Evolutionary conservation across 495 filamentous ascomycete genomes (phyloP).

Genomic region (Aspergillus hancockii): DNA sequence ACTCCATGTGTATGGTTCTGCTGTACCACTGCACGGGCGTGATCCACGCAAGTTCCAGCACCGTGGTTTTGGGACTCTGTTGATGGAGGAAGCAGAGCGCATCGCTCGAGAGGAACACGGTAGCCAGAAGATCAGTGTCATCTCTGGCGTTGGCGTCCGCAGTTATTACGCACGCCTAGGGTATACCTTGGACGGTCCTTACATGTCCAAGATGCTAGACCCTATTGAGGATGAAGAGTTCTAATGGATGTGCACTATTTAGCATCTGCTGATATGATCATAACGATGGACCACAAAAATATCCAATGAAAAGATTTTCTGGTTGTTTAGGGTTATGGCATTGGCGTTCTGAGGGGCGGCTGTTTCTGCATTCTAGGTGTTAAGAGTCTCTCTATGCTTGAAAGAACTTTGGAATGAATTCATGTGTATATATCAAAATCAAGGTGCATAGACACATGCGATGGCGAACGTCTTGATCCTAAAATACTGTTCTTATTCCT

Average conservation of each 20-base stretch:
- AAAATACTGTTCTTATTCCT: neutral
- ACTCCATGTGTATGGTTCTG: conserved; percentile 93
- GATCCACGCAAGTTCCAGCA: conserved; percentile 97
- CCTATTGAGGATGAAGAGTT: conserved; percentile 45
- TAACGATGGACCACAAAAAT: conserved; percentile 10
- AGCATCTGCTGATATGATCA: conserved; percentile 15
- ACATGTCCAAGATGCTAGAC: conserved; percentile 75
- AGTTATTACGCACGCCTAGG: conserved; percentile 92
- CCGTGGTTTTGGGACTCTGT: conserved; percentile 90
- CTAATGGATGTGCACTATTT: neutral
- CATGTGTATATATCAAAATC: neutral
- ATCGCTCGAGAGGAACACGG: conserved; percentile 94
- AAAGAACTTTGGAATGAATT: neutral
- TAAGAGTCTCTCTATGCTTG: neutral
- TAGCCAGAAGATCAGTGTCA: conserved; percentile 90
- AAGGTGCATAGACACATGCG: neutral
- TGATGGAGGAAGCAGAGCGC: conserved; percentile 97
- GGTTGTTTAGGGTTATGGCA: neutral
- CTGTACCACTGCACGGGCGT: conserved; percentile 89
- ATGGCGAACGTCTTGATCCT: neutral
- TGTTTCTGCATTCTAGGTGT: neutral
- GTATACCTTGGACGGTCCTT: conserved; percentile 88
- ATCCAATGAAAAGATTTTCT: conserved; percentile 10
- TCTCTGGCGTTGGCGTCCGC: conserved; percentile 90
- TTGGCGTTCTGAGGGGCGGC: neutral